phyloP scores from a whole-genome alignment of 352 stramenopile genomes.

The Phytopythium cucurbitacearum region DNA sequence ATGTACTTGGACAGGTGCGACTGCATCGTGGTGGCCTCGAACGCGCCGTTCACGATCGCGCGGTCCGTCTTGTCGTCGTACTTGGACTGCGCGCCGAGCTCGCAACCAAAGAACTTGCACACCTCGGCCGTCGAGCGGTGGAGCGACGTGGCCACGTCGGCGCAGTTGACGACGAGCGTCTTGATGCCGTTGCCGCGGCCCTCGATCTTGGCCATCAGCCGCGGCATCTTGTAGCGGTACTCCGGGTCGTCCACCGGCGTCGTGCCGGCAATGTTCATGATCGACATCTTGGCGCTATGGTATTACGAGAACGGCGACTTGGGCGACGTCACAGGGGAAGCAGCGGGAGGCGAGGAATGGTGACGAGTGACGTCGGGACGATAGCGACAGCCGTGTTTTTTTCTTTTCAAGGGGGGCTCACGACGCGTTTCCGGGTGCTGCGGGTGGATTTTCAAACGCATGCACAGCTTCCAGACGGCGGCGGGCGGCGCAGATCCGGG shows the following conservation, averaged over 20 bases:
- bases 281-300: slow-evolving; percentile 51
- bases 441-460: slow-evolving; percentile 84
- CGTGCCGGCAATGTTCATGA: slow-evolving; percentile 90
- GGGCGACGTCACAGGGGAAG: slow-evolving; percentile 20
- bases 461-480: slow-evolving; percentile 60
- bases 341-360: slow-evolving; percentile 20
- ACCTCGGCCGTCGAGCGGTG: slow-evolving; percentile 95
- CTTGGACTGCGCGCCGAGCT: slow-evolving; percentile 98
- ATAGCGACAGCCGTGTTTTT: slow-evolving; percentile 44
- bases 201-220: slow-evolving; percentile 96
- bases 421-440: slow-evolving; percentile 70
- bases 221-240: slow-evolving; percentile 99
- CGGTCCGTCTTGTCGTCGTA: slow-evolving; percentile 95
- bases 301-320: slow-evolving; percentile 26
- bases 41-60: slow-evolving; percentile 96
- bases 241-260: slow-evolving; percentile 89
- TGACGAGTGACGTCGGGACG: slow-evolving; percentile 17
- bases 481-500: slow-evolving; percentile 12
- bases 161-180: slow-evolving; percentile 98
- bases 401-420: slow-evolving; percentile 75
- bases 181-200: slow-evolving; percentile 99
- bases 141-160: slow-evolving; percentile 91
- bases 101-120: slow-evolving; percentile 99
- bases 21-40: slow-evolving; percentile 93
- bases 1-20: slow-evolving; percentile 97